A percentile compares a stretch with the other conserved stretches of the same genome.
These are phyloP conservation scores for Cytospora piceae DNA, from an alignment of 2,329 filamentous ascomycete species.

Conservation along the genomic window DNA sequence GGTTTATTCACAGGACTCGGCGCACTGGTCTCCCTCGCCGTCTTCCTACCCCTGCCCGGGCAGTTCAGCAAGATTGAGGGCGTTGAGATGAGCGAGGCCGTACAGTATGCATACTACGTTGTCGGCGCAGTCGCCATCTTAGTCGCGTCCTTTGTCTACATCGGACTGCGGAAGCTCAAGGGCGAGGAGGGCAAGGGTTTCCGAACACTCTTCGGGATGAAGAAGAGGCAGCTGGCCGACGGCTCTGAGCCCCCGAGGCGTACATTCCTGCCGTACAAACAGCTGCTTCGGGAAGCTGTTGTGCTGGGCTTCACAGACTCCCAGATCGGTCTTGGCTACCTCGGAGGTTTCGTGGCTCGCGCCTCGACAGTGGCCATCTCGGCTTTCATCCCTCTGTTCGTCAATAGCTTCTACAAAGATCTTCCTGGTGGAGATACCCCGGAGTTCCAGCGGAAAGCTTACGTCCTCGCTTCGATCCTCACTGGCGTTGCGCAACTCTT, in stretches of 20 bases:
- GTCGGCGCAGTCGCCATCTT: conserved; percentile 74
- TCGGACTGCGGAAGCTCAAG: conserved; percentile 70
- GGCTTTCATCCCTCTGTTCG: conserved; percentile 88
- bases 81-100: conserved; percentile 72
- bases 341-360: conserved; percentile 92
- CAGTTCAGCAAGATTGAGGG: conserved; percentile 72
- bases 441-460: conserved; percentile 72
- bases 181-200: conserved; percentile 82
- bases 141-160: conserved; percentile 74
- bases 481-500: conserved; percentile 88
- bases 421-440: conserved; percentile 76
- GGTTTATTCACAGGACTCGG: conserved; percentile 92
- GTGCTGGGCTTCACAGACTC: conserved; percentile 74
- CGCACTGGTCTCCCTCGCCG: conserved; percentile 77
- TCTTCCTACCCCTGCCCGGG: conserved; percentile 88
- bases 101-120: conserved; percentile 85
- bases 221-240: conserved; percentile 34
- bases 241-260: conserved; percentile 16
- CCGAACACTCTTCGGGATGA: conserved; percentile 56
- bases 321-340: conserved; percentile 82
- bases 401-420: conserved; percentile 79
- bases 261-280: conserved; percentile 57
- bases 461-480: conserved; percentile 82
- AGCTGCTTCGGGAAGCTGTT: conserved; percentile 65
- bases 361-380: conserved; percentile 95